Base-by-base conservation (phyloP, 306 rosid species). In the Carpinus fangiana region DNA sequence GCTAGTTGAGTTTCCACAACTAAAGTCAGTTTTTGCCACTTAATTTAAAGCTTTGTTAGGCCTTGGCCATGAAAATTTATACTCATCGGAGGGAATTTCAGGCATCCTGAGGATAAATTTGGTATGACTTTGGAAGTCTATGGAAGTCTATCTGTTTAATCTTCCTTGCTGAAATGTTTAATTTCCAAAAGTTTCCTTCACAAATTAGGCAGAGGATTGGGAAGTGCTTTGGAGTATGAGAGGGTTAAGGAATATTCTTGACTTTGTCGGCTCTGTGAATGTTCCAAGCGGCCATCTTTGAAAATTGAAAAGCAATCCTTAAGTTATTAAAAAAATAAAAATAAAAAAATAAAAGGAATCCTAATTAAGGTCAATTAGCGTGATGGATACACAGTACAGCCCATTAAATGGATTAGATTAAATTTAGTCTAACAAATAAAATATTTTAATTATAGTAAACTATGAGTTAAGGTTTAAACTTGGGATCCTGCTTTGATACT, bases 191-290 rank as follows among this genome's bases (percentile, higher is more conserved):
- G 65, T 59, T 21, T 13, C 4, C 10, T 41, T 59, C 65, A 59
- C 65, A 21, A 59, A 59, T n/a, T 23, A 8, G 28, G 65, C 36
- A 59, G 65, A 59, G 12, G 65, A 59, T 21, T n/a, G 12, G 34
- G 14, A 36, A 21, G 65, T 59, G 36, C 23, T 59, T 23, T 59
- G 65, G 36, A 59, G 34, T 11, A 59, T 2, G 7, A 23, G 18
- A 31, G 41, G 28, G 72, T 66, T 38, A 41, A 66, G 20, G 72
- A 9, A 66, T 41, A 41, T 38, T 18, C 72, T 66, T 66, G 50
- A 46, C 31, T 66, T 45, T 66, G 28, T 66, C 51, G 41, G 51
- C 50, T 66, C 41, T 66, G 28, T 26, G 72, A 41, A 66, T 66
- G 21, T 38, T 38, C 3, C 51, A 66, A 41, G 7, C 7, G 48